Conservation (phyloP, 2,329 filamentous ascomycete species). For the Aspergillus fijiensis region DNA sequence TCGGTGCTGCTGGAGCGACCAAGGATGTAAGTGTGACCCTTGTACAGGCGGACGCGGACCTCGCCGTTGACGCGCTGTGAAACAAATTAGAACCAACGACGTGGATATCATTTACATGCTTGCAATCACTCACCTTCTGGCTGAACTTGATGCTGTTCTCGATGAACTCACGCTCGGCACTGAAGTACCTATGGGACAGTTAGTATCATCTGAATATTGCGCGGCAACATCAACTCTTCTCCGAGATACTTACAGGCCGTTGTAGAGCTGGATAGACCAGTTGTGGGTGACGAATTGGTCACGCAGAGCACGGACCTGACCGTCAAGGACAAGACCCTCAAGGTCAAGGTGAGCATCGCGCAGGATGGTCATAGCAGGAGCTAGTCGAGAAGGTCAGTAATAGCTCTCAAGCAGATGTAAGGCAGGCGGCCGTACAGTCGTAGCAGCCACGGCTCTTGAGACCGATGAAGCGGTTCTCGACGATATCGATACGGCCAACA, state of each 20-base stretch:
- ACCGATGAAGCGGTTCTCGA: slow-evolving; percentile 77
- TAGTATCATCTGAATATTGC: background rate
- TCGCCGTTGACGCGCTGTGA: slow-evolving; percentile 55
- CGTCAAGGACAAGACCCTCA: slow-evolving; percentile 65
- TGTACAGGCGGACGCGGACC: slow-evolving; percentile 65
- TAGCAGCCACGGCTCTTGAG: slow-evolving; percentile 81
- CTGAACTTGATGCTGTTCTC: slow-evolving; percentile 62
- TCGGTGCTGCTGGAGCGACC: slow-evolving; percentile 61
- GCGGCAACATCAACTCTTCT: background rate
- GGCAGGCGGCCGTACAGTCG: slow-evolving; percentile 49
- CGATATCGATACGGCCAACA: slow-evolving; percentile 79
- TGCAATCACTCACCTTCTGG: slow-evolving; percentile 47
- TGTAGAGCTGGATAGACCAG: slow-evolving; percentile 58
- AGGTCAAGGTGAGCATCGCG: slow-evolving; percentile 52
- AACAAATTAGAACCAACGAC: slow-evolving; percentile 14
- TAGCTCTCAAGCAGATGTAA: background rate
- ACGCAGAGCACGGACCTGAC: slow-evolving; percentile 66
- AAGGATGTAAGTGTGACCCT: slow-evolving; percentile 59
- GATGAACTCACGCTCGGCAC: slow-evolving; percentile 68
- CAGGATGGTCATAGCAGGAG: slow-evolving; percentile 35
- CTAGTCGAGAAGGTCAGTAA: slow-evolving; percentile 14
- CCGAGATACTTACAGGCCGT: slow-evolving; percentile 49
- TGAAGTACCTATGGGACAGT: slow-evolving; percentile 55
- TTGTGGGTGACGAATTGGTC: slow-evolving; percentile 69
- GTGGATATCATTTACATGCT: no score